phyloP scores from a whole-genome alignment of 257 asterid genomes.

The Gardenia jasminoides region DNA sequence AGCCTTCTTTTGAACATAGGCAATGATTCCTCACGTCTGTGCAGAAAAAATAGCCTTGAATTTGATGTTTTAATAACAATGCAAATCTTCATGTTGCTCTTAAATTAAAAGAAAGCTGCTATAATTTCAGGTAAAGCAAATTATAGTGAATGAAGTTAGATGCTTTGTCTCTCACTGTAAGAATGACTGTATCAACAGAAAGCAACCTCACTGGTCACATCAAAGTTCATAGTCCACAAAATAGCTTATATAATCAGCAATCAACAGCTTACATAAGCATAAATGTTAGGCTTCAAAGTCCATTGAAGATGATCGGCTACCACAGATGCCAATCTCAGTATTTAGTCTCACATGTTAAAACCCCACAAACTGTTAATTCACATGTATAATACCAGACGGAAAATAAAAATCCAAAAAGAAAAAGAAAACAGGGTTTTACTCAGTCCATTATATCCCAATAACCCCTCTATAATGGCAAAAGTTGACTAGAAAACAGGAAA shows the following conservation, averaged over 20 bases:
- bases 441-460: too few relatives aligned
- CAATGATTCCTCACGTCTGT: constrained; percentile 90
- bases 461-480: too few relatives aligned
- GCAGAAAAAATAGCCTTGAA: constrained; percentile 17
- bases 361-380: too few relatives aligned
- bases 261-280: background rate
- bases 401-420: too few relatives aligned
- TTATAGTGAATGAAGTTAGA: background rate
- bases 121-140: background rate
- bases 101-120: too few relatives aligned
- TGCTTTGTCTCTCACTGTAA: background rate
- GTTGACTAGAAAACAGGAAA: too few relatives aligned
- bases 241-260: background rate
- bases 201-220: background rate
- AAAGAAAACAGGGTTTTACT: too few relatives aligned
- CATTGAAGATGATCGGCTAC: too few relatives aligned
- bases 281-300: background rate
- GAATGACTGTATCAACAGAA: background rate
- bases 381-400: too few relatives aligned
- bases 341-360: too few relatives aligned
- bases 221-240: background rate
- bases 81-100: background rate
- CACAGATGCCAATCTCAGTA: background rate
- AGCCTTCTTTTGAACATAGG: constrained; percentile 95
- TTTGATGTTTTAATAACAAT: background rate